Base-by-base conservation (phyloP, 23 red algal species). In the Pyropia yezoensis region DNA sequence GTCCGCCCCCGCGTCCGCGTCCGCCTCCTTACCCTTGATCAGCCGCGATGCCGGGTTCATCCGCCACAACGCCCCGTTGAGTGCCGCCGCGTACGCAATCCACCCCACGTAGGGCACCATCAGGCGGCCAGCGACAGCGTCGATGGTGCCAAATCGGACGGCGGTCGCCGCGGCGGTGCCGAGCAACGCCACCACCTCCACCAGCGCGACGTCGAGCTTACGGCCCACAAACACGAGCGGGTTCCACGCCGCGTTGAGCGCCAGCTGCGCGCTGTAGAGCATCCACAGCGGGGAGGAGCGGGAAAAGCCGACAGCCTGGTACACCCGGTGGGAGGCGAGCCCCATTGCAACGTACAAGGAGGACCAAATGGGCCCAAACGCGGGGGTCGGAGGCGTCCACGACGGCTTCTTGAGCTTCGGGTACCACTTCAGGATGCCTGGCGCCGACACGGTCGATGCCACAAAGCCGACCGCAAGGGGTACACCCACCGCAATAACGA, bases 181-280 rank as follows among this genome's bases (percentile, higher is more conserved):
- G 55, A 59, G 55, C 21, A 59, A 15, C 6, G 55, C 55, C 1
- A 27, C 15, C 21, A 59, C 12, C 21, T 59, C 55, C 7, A 59
- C 55, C 21, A 59, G 55, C 5, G 55, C 55, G 3, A 59, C 25
- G 55, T 59, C 55, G 19, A 27, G 55, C 19, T 27, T 21, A 15
- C 55, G 55, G 7, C 21, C 55, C 3, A 27, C 55, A 27, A 59
- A 59, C 21, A 59, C 0, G 17, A 59, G 55, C 55, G 55, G 55
- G 13, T 59, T 59, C 55, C 55, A 59, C 55, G 25, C 55, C 3
- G 21, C 25, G 55, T 59, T 59, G 55, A 59, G 55, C 7, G 55
- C 55, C 7, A 59, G 55, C 55, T 59, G 55, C 7, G 25, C 25
- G 7, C 21, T 15, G 13, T 59, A 59, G 6, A 27, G 21, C 0